These are phyloP conservation scores for Agarophyton chilense DNA, from an alignment of 23 red algal species.

Conservation along the genomic window DNA sequence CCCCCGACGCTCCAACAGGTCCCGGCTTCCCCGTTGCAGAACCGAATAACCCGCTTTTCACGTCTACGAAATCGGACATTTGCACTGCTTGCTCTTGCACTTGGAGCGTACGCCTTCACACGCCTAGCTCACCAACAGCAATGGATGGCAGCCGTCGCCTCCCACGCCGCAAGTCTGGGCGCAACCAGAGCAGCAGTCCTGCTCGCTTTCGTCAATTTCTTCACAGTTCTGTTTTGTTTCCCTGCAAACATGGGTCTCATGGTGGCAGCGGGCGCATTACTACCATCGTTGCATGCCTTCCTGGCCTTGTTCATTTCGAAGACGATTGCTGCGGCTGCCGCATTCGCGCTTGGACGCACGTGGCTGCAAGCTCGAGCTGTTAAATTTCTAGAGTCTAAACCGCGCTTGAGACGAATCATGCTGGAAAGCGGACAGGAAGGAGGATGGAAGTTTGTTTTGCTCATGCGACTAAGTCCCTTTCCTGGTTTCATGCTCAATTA, in stretches of 20 bases:
- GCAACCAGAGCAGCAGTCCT: slow-evolving; percentile 19
- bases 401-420: slow-evolving; percentile 16
- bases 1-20: not conserved
- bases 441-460: slow-evolving; percentile 64
- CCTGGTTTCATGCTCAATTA: slow-evolving; percentile 76
- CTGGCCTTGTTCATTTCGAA: slow-evolving; percentile 52
- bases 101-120: not conserved
- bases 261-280: slow-evolving; percentile 57
- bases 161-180: slow-evolving; percentile 21
- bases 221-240: slow-evolving; percentile 59
- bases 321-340: slow-evolving; percentile 31
- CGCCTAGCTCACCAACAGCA: not conserved
- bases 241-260: slow-evolving; percentile 76
- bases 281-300: slow-evolving; percentile 45
- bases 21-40: not conserved
- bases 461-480: slow-evolving; percentile 73
- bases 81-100: not conserved
- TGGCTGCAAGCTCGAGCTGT: slow-evolving; percentile 17
- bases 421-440: slow-evolving; percentile 37
- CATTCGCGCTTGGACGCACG: slow-evolving; percentile 42
- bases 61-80: slow-evolving; percentile 1
- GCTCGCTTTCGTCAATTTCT: slow-evolving; percentile 48
- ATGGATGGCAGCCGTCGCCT: not conserved
- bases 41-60: not conserved
- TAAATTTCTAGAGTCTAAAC: not conserved